phyloP scores from a whole-genome alignment of 2,329 filamentous ascomycete species.

The Phyllosticta citrichinensis region DNA sequence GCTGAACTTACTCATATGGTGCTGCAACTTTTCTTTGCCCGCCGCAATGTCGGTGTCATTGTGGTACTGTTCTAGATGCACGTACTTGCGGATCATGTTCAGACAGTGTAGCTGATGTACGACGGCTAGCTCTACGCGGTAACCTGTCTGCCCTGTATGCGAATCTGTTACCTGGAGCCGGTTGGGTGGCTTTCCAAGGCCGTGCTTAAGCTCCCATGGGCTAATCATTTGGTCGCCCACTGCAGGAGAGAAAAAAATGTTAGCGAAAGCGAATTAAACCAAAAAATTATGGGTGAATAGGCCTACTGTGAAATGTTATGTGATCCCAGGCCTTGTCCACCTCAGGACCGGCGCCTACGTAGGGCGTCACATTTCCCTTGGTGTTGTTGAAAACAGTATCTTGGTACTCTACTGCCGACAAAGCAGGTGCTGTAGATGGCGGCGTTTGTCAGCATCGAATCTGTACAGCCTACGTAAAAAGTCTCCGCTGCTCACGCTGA shows the following conservation, averaged over 20 bases:
- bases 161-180: constrained; percentile 48
- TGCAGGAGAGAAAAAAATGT: constrained; percentile 16
- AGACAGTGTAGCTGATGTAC: constrained; percentile 26
- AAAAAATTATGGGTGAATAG: neutral
- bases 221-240: constrained; percentile 54
- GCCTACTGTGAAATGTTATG: constrained; percentile 36
- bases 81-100: constrained; percentile 25
- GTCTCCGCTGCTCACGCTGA: neutral
- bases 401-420: constrained; percentile 2
- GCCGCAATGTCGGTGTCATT: constrained; percentile 20
- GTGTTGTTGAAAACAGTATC: constrained; percentile 1
- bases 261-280: neutral
- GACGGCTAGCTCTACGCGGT: constrained; percentile 17
- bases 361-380: constrained; percentile 19
- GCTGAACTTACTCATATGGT: neutral
- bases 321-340: constrained; percentile 50
- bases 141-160: constrained; percentile 37
- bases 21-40: constrained; percentile 6
- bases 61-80: constrained; percentile 24
- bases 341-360: constrained; percentile 45
- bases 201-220: constrained; percentile 39
- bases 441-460: neutral
- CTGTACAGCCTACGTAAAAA: neutral
- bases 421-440: neutral
- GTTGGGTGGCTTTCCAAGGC: constrained; percentile 41